These are phyloP conservation scores for Eucalyptus erythrocorys DNA, from an alignment of 345 rosid species.

Conservation along the genomic window DNA sequence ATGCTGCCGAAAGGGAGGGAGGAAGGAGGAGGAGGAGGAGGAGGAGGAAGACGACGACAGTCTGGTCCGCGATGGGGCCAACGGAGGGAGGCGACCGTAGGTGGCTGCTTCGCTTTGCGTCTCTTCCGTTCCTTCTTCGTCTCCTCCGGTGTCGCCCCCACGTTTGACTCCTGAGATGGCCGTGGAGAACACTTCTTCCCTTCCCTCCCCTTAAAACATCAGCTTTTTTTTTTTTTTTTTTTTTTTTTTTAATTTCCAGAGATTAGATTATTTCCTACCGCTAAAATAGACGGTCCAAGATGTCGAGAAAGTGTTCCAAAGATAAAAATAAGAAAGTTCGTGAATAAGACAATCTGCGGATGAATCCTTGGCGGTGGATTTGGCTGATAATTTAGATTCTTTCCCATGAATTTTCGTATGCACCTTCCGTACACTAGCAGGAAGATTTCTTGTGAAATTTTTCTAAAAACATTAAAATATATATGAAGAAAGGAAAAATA, in stretches of 20 bases:
- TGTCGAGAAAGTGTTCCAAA: neutral
- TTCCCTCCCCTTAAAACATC: neutral
- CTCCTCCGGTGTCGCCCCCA: neutral
- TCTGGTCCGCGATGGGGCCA: neutral
- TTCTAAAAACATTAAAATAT: neutral
- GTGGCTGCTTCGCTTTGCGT: neutral
- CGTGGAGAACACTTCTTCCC: neutral
- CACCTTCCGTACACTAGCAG: neutral
- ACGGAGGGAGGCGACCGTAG: neutral
- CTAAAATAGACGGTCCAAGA: neutral
- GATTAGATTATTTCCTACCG: neutral
- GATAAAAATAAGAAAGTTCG: neutral
- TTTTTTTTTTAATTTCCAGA: fast-evolving
- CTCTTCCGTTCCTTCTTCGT: neutral
- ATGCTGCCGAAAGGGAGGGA: neutral
- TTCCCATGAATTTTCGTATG: neutral
- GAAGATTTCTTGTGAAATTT: neutral
- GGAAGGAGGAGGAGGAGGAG: neutral
- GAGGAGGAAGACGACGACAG: neutral
- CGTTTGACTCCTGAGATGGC: neutral
- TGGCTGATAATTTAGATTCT: neutral
- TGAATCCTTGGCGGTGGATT: neutral
- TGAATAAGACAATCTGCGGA: neutral
- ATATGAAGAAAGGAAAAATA: neutral
- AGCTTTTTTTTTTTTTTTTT: neutral